Percentiles rank a stretch among this genome's conserved stretches.
Evolutionary conservation across 139 green algal species (phyloP).

Genomic region (Closterium sp.): DNA sequence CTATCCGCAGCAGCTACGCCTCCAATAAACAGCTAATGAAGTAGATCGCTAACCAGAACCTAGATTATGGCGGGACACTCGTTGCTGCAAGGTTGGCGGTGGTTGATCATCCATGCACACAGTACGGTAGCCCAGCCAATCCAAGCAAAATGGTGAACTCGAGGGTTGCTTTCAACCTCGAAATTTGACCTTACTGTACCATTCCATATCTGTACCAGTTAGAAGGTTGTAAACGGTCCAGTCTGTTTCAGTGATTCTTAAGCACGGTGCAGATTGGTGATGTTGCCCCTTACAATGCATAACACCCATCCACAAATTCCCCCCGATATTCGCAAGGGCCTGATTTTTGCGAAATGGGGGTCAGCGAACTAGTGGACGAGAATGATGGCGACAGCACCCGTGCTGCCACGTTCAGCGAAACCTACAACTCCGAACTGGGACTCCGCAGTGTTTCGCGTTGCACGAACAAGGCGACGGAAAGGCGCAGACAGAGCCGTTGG

Average conservation of each 20-base stretch:
- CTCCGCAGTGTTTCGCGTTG: background rate
- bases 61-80: background rate
- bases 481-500: background rate
- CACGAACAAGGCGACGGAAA: background rate
- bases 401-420: background rate
- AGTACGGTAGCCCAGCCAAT: too few species aligned
- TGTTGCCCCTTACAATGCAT: background rate
- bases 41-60: background rate
- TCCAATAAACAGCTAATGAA: background rate
- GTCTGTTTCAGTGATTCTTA: too few species aligned
- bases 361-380: background rate
- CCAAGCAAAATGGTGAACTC: too few species aligned
- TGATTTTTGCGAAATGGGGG: background rate
- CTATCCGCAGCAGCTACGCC: background rate
- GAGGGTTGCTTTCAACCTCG: too few species aligned
- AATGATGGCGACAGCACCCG: background rate
- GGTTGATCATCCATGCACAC: background rate
- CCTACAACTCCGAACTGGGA: background rate
- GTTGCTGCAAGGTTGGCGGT: too few species aligned
- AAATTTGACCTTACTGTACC: too few species aligned
- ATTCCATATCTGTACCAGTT: too few species aligned
- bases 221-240: too few species aligned
- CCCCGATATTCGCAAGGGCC: background rate
- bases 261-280: too few species aligned
- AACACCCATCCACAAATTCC: background rate